Evolutionary conservation across 805 yeast genomes (phyloP), one percentile per base, ranked within the genome.

Genomic region (Teunomyces lycoperdinae): DNA sequence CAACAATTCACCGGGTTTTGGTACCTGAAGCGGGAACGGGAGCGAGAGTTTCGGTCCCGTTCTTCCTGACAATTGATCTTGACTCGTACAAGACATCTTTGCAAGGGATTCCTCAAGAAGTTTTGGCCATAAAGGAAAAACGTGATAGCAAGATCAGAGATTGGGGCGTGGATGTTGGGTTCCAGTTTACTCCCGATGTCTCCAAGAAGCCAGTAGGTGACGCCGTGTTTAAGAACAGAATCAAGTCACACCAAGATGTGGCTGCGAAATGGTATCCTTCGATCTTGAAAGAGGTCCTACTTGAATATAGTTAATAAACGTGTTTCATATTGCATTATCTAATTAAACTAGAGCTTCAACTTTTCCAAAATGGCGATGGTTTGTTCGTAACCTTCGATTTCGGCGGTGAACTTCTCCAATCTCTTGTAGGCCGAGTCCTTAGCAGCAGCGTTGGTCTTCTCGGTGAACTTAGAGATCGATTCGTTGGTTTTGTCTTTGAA

Each of bases 371-470:
- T 87, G 32, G 79, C 80, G 64, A 94, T 87, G 49, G 97, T 90
- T 48, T 89, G 85, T 63, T 88, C 84, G 60, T 89, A 79, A 57
- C 96, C 95, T 62, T 88, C 94, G 54, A 91, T 85, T 68, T 92
- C 99, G 41, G 98, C 96, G 53, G 71, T 65, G 50, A 81, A 77
- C 58, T 81, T 84, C 54, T 86, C 92, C 46, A 84, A 73, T 64
- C 86, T 82, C 61, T 78, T 76, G 59, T 63, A 64, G 57, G 92
- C 92, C 52, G 81, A 79, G 58, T 87, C 94, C 68, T 86, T 84
- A 46, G 94, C 96, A 57, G 83, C 85, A 42, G 76, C 79, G 56
- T 83, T 83, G 50, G 96, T 97, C 80, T 92, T 94, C 54, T 81
- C 80, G 53, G 85, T 86, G 65, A 90, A 92, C 69, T 91, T 96